Evolutionary conservation across 495 filamentous ascomycete genomes (phyloP).

Genomic region (Penicillium lividum): DNA sequence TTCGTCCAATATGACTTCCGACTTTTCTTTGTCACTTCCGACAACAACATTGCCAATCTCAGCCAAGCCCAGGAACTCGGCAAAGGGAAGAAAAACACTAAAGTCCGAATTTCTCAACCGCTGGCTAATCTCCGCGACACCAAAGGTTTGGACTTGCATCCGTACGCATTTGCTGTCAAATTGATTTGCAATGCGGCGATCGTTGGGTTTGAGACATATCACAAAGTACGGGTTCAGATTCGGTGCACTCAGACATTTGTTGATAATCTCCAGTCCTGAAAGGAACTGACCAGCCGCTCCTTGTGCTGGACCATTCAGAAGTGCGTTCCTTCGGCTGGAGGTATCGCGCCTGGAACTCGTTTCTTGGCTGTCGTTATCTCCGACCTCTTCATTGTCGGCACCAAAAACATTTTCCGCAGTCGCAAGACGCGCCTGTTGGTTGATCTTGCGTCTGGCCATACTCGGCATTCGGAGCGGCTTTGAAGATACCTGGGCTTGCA

Average conservation of each 20-base stretch:
- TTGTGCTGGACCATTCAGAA: conserved; percentile 59
- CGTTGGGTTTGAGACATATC: conserved; percentile 96
- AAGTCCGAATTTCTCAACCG: conserved; percentile 90
- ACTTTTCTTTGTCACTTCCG: conserved; percentile 90
- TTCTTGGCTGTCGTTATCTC: conserved; percentile 53
- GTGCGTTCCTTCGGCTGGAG: conserved; percentile 40
- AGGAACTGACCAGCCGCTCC: conserved; percentile 93
- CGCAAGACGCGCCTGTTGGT: conserved; percentile 43
- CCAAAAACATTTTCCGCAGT: conserved; percentile 22
- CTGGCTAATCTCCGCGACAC: conserved; percentile 95
- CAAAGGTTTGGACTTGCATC: conserved; percentile 90
- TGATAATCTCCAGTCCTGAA: conserved; percentile 84
- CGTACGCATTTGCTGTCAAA: conserved; percentile 98
- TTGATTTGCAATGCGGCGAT: conserved; percentile 95
- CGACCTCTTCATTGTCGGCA: conserved; percentile 50
- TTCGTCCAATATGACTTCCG: conserved; percentile 83
- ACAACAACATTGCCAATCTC: conserved; percentile 82
- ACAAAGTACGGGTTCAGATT: conserved; percentile 93
- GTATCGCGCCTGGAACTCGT: conserved; percentile 39
- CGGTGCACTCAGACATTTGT: conserved; percentile 72
- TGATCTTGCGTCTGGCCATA: conserved; percentile 75
- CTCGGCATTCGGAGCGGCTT: conserved; percentile 90
- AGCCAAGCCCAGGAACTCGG: conserved; percentile 87
- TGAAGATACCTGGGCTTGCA: conserved; percentile 95
- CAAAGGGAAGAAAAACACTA: conserved; percentile 92